Evolutionary conservation across 2,329 filamentous ascomycete genomes (phyloP).

Genomic region (Cladosporium sp.): DNA sequence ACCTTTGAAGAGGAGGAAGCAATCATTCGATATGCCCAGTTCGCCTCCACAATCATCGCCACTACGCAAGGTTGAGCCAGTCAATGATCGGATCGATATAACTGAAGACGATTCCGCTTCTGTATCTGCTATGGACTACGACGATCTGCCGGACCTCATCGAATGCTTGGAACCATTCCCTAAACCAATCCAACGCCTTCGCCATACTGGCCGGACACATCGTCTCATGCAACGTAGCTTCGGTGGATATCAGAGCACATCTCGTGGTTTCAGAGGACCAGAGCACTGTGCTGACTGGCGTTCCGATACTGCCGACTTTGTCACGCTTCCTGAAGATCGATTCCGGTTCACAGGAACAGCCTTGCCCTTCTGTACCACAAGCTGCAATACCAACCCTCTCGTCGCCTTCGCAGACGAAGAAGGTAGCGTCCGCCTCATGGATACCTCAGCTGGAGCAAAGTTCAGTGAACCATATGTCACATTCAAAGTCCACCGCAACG

Average conservation of each 20-base stretch:
- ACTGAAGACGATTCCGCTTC: conserved; percentile 20
- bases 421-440: conserved; percentile 60
- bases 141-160: conserved; percentile 37
- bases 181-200: conserved; percentile 37
- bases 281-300: conserved; percentile 52
- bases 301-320: conserved; percentile 57
- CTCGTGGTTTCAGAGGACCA: conserved; percentile 34
- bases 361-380: conserved; percentile 62
- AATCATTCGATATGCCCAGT: conserved; percentile 35
- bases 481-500: conserved; percentile 64
- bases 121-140: conserved; percentile 23
- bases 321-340: conserved; percentile 52
- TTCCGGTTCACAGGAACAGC: conserved; percentile 48
- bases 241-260: conserved; percentile 38
- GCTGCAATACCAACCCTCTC: conserved; percentile 65
- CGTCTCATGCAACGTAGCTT: conserved; percentile 45
- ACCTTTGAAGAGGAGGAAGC: conserved; percentile 27
- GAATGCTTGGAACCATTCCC: conserved; percentile 40
- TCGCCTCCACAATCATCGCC: conserved; percentile 50
- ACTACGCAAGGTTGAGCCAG: conserved; percentile 35
- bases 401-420: conserved; percentile 68
- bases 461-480: conserved; percentile 57
- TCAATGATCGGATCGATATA: conserved; percentile 17
- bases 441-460: conserved; percentile 51
- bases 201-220: conserved; percentile 30